phyloP scores from a whole-genome alignment of 768 basidiomycete species.

The Rhodosporidiobolus odoratus region DNA sequence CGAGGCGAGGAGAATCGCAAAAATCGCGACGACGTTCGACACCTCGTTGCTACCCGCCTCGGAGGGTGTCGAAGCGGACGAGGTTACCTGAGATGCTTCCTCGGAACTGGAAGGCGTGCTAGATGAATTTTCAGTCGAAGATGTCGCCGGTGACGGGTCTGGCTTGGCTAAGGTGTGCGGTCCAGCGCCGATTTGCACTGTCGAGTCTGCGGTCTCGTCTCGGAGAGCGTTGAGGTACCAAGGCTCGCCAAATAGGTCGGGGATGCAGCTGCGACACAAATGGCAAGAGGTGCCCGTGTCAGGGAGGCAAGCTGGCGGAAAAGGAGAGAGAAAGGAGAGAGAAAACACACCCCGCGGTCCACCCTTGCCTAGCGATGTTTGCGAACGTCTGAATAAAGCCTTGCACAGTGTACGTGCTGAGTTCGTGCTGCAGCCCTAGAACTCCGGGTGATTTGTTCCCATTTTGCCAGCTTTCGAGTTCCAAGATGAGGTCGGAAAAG shows the following conservation, averaged over 20 bases:
- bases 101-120: no score
- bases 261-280: neutral
- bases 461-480: neutral
- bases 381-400: slow-evolving; percentile 54
- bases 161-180: no score
- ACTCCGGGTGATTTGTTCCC: neutral
- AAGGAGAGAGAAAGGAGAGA: neutral
- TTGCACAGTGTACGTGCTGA: slow-evolving; percentile 57
- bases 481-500: neutral
- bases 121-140: no score
- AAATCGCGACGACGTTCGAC: no score
- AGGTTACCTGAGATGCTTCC: no score
- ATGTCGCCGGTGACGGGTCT: no score
- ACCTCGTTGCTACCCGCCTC: no score
- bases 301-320: neutral
- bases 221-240: neutral
- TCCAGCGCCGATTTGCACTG: neutral
- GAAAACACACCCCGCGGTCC: neutral
- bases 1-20: no score
- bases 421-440: slow-evolving; percentile 67
- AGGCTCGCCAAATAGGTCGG: neutral
- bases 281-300: no score
- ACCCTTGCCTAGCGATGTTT: slow-evolving; percentile 27
- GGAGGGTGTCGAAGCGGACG: no score
- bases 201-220: neutral